phyloP scores from a whole-genome alignment of 2,329 filamentous ascomycete genomes.

The Neofusicoccum sp. region DNA sequence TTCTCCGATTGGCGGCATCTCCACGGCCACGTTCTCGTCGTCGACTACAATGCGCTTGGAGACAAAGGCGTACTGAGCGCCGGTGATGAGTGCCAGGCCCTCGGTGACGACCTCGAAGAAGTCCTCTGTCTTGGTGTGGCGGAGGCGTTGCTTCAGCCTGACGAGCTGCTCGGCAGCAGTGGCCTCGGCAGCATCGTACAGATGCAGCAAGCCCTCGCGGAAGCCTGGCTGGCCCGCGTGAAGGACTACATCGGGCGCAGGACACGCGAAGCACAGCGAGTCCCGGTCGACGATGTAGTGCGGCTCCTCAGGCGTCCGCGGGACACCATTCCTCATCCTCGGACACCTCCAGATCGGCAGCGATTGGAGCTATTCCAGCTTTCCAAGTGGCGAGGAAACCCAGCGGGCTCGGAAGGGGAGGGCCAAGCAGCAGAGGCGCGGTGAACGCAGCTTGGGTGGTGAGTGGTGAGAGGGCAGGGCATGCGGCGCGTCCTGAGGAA shows the following conservation, averaged over 20 bases:
- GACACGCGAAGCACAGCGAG: constrained; percentile 46
- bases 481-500: constrained; percentile 1
- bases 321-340: constrained; percentile 34
- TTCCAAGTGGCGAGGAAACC: background rate
- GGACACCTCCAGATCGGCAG: constrained; percentile 3
- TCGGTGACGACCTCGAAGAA: constrained; percentile 69
- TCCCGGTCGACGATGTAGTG: constrained; percentile 46
- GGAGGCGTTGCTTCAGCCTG: constrained; percentile 59
- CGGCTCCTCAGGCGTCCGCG: constrained; percentile 32
- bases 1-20: constrained; percentile 64
- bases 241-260: constrained; percentile 45
- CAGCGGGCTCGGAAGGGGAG: background rate
- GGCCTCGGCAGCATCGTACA: constrained; percentile 54
- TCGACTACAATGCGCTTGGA: constrained; percentile 65
- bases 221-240: constrained; percentile 50
- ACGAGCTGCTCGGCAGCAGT: constrained; percentile 64
- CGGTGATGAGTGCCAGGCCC: constrained; percentile 63
- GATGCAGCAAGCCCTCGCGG: constrained; percentile 37
- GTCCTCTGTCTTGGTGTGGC: constrained; percentile 55
- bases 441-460: background rate
- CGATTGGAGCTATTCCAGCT: background rate
- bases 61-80: constrained; percentile 69
- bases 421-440: background rate
- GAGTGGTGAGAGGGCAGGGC: background rate
- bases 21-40: constrained; percentile 60